Base-by-base conservation (phyloP, 345 rosid genomes). In the Toxicodendron radicans region DNA sequence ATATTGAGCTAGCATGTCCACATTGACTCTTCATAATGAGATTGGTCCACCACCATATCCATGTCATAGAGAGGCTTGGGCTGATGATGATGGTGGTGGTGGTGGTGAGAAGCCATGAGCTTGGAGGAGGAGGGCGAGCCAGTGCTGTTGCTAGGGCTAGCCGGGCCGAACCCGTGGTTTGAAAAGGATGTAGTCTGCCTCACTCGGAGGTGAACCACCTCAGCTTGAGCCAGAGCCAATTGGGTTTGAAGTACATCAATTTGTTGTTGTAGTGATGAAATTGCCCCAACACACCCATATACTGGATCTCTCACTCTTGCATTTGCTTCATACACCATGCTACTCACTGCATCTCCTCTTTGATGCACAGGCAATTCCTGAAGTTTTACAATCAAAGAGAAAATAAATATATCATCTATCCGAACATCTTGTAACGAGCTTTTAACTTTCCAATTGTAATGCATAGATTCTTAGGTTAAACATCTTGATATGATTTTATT, bases 291-390 rank as follows among this genome's bases (percentile, higher is more conserved):
- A 33, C 99, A 95, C 0, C 99, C 98, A 20, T 95, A 95, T 0
- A 95, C 98, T 0, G 99, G 99, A 65, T 93, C 99, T 7, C 99
- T 83, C 4, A 95, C 93, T 75, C 99, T 83, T 1, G 99, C 99
- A 66, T 91, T 90, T 21, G 99, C 99, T 75, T 95, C 99, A 35
- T 91, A 95, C 48, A 90, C 95, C 91, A 95, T 90, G 78, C 94
- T 89, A 35, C 95, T 95, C 71, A 93, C 98, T 0, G 99, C 98
- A 33, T 95, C 99, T 5, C 95, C 88, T 0, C 99, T 82, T 53
- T 91, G 96, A 81, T 93, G 90, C 73, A 82, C 82, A 0, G 92
- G 90, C 41, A 95, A 57, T 38, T 93, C 97, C 98, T 92, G 85
- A 70, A 68, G 64, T n/a, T 46, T 68, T 45, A 5, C 14, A 8